These are phyloP conservation scores for Letharia columbiana DNA, from an alignment of 495 filamentous ascomycete genomes.

Conservation along the genomic window DNA sequence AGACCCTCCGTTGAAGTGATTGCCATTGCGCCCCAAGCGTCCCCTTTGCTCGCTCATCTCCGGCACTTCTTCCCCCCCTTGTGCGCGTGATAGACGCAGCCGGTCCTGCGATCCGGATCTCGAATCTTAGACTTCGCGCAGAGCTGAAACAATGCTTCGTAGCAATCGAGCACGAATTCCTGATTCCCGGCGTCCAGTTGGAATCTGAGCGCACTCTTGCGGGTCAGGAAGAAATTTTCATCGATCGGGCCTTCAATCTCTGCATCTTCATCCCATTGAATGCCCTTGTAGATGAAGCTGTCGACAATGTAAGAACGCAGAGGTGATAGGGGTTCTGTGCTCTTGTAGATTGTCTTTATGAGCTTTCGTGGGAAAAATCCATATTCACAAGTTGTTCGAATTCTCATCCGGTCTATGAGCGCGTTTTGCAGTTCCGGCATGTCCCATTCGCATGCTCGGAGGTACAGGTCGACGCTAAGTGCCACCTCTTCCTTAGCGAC, in stretches of 20 bases:
- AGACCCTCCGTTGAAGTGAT: too few relatives aligned
- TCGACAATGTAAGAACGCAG: conserved; percentile 15
- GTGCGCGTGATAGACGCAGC: conserved; percentile 15
- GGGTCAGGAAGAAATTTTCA: not conserved
- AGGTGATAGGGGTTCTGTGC: not conserved
- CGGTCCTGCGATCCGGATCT: not conserved
- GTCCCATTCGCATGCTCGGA: not conserved
- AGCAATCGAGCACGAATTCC: conserved; percentile 12
- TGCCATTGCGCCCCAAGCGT: too few relatives aligned
- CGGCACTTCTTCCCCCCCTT: not conserved
- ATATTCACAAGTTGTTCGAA: not conserved
- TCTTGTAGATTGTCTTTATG: not conserved
- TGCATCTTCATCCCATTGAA: not conserved
- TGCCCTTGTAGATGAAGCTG: conserved; percentile 1
- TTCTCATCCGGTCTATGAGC: conserved; percentile 12
- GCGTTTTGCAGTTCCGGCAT: conserved; percentile 6
- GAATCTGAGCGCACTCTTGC: conserved; percentile 1
- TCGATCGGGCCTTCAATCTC: too few relatives aligned
- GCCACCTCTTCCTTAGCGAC: not conserved
- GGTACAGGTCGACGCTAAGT: not conserved
- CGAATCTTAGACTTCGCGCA: not conserved
- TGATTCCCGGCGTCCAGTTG: not conserved
- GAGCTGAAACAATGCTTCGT: not conserved
- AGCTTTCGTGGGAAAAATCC: not conserved
- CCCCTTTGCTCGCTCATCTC: not conserved